These are phyloP conservation scores for Colletotrichum salicis DNA, from an alignment of 2,329 filamentous ascomycete species.

Conservation along the genomic window DNA sequence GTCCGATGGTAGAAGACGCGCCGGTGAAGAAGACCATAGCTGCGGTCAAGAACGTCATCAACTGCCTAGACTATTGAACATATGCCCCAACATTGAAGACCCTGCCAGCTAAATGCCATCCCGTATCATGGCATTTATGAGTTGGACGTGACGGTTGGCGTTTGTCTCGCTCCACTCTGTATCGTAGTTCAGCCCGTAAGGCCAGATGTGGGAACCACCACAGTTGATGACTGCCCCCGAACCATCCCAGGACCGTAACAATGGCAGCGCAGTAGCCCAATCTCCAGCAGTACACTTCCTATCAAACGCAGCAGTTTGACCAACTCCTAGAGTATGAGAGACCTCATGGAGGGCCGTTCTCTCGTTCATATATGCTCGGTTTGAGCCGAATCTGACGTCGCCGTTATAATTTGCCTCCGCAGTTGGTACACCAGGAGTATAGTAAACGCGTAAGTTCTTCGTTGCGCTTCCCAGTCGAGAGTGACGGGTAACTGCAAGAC, in stretches of 20 bases:
- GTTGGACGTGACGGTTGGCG: constrained; percentile 53
- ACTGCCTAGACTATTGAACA: no score
- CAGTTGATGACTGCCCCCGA: constrained; percentile 49
- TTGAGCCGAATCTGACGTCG: constrained; percentile 56
- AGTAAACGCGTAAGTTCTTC: constrained; percentile 54
- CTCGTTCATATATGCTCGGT: constrained; percentile 59
- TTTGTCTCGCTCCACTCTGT: constrained; percentile 58
- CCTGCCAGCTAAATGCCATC: constrained; percentile 48
- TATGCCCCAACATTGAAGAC: no score
- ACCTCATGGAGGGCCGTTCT: constrained; percentile 61
- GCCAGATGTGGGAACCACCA: constrained; percentile 53
- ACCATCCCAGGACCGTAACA: constrained; percentile 55
- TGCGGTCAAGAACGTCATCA: no score
- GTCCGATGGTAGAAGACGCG: no score
- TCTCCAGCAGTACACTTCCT: constrained; percentile 49
- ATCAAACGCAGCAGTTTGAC: constrained; percentile 55
- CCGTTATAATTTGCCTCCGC: constrained; percentile 60
- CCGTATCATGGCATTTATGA: constrained; percentile 57
- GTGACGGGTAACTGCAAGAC: constrained; percentile 53
- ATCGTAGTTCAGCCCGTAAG: constrained; percentile 55
- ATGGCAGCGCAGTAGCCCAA: constrained; percentile 52
- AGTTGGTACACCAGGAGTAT: constrained; percentile 55
- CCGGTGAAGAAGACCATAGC: no score
- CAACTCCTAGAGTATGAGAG: constrained; percentile 58
- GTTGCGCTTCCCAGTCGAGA: constrained; percentile 45